Conservation (phyloP, 202 grass and related monocot species). For the Saccharum hybrid region DNA sequence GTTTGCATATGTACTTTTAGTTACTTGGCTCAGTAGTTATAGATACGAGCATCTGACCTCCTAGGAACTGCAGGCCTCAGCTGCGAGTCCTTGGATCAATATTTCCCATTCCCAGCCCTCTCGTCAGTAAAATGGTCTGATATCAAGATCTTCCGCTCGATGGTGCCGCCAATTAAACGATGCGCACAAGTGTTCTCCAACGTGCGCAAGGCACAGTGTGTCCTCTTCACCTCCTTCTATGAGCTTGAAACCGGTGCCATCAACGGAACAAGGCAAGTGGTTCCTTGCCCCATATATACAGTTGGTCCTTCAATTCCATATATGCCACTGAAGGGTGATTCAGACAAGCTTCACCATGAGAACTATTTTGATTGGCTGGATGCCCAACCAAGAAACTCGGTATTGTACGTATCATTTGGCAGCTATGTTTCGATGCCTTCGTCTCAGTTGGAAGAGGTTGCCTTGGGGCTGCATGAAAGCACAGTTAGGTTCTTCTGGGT, state of each 20-base stretch:
- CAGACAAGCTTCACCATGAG: background rate
- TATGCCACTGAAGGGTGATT: background rate
- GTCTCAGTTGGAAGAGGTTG: constrained; percentile 60
- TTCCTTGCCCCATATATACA: constrained; percentile 57
- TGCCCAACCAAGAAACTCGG: constrained; percentile 52
- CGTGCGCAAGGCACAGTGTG: constrained; percentile 57
- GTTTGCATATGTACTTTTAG: background rate
- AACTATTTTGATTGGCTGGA: constrained; percentile 59
- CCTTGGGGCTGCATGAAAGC: constrained; percentile 49
- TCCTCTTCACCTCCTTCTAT: constrained; percentile 70
- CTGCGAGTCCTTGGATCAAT: constrained; percentile 48
- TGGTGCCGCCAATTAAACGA: constrained; percentile 5
- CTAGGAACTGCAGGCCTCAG: constrained; percentile 35
- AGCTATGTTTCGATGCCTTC: constrained; percentile 52
- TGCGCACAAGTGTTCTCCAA: background rate
- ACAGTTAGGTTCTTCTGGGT: constrained; percentile 59
- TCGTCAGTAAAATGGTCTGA: constrained; percentile 47
- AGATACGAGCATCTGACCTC: background rate
- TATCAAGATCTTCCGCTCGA: constrained; percentile 38
- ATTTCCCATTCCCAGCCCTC: constrained; percentile 43
- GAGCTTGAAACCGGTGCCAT: constrained; percentile 57
- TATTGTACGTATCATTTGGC: constrained; percentile 76
- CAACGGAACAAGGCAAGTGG: constrained; percentile 21
- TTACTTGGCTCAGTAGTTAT: background rate
- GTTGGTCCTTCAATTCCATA: constrained; percentile 55